Conservation (phyloP, 768 basidiomycete genomes). For the Boletellus ananiceps region DNA sequence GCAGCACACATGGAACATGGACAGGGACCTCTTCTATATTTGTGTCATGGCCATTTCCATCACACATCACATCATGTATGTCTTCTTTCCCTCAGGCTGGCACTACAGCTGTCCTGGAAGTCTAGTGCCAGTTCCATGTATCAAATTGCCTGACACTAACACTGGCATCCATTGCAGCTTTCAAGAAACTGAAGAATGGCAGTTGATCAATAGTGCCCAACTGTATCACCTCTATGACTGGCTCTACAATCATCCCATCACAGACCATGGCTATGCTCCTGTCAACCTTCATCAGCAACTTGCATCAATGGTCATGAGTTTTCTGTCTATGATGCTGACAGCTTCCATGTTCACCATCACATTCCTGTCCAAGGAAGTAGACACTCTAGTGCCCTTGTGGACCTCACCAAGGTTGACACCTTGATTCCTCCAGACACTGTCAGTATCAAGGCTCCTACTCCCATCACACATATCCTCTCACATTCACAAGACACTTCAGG, state of each 20-base stretch:
- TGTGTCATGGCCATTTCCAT: slow-evolving; percentile 1
- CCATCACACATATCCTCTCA: slow-evolving; percentile 1
- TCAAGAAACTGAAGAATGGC: no score
- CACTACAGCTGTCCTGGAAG: no score
- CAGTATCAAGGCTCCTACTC: neutral
- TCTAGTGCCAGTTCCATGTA: no score
- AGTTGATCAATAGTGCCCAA: no score
- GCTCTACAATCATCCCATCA: neutral
- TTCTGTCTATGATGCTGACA: neutral
- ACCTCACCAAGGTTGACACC: no score
- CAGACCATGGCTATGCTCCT: rapidly evolving
- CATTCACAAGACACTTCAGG: neutral
- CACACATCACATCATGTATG: slow-evolving; percentile 6
- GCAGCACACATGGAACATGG: neutral
- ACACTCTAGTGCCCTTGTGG: neutral
- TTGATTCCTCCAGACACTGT: neutral
- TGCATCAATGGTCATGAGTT: neutral
- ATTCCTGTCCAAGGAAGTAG: neutral
- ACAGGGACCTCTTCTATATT: neutral
- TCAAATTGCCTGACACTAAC: no score
- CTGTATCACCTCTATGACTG: no score
- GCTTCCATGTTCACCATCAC: neutral
- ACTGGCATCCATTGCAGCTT: no score
- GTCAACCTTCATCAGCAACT: neutral
- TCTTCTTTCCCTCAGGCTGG: no score